Base-by-base conservation (phyloP, 495 filamentous ascomycete species). In the Thozetella sp. region DNA sequence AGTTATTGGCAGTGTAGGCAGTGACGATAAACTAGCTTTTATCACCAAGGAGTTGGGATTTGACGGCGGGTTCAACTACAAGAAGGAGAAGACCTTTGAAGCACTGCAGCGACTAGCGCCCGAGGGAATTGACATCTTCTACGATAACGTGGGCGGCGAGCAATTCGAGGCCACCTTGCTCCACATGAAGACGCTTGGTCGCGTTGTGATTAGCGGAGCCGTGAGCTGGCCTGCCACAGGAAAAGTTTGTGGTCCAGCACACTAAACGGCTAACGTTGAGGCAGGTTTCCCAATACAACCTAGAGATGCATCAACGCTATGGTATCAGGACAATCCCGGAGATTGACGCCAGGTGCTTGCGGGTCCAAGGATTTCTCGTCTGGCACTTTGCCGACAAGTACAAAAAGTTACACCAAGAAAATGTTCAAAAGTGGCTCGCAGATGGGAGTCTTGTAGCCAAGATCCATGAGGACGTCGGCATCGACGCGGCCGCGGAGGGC, bases 141-240 rank as follows among this genome's bases (percentile, higher is more conserved):
- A 88, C 65, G 93, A 98, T 72, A 97, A 97, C 62, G 93, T 98
- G 19, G 93, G 93, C 9, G 93, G 93, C 9, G 92, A 94, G 77
- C 88, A 92, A 62, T 78, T 97, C 34, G 90, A 93, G 61, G 93
- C 92, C 22, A 84, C 90, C 0, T 66, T 98, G 11, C 77, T 84
- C 12, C 79, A 77, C 24, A 76, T 96, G 75, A 96, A 92, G 51
- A 57, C 76, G 25, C 86, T 76, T 60, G 94, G 92, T 1, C 80
- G 94, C 23, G 85, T 97, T 43, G 74, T 88, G 70, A 79, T 73
- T 58, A 86, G 75, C 57, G 77, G 79, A 25, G 81, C 81, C 77
- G 66, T 81, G 27, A 67, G 72, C 64, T 25, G 10, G 25, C 27
- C 50, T 65, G 34, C 53, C 30, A 20, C 56, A 59, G 34, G 55